These are phyloP conservation scores for Termitomyces sp. DNA, from an alignment of 768 basidiomycete genomes.

Conservation along the genomic window DNA sequence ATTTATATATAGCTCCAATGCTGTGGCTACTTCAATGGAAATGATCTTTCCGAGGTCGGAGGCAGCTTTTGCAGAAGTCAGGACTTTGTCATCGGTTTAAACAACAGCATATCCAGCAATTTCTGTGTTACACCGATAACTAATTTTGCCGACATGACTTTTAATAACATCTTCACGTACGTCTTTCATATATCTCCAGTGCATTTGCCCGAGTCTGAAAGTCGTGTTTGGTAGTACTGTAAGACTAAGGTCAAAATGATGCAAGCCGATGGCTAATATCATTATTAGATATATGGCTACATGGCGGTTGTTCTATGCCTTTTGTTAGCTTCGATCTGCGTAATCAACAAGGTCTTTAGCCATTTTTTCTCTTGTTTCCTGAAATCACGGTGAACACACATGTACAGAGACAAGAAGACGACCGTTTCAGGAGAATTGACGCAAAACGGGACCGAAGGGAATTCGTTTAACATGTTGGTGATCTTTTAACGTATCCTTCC, in stretches of 20 bases:
- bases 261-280: not conserved
- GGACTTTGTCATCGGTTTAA: slow-evolving; percentile 34
- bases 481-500: not conserved
- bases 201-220: not conserved
- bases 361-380: not conserved
- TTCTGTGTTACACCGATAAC: slow-evolving; percentile 75
- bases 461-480: slow-evolving; percentile 54
- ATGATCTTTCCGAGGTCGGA: slow-evolving; percentile 52
- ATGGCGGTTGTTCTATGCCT: slow-evolving; percentile 74
- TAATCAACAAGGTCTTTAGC: slow-evolving; percentile 69
- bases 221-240: slow-evolving; percentile 35
- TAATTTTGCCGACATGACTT: slow-evolving; percentile 57
- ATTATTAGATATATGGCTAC: slow-evolving; percentile 64
- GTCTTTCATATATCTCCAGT: slow-evolving; percentile 21
- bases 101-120: slow-evolving; percentile 33
- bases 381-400: not conserved
- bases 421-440: slow-evolving; percentile 87
- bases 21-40: slow-evolving; percentile 80
- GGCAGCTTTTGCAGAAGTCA: slow-evolving; percentile 51
- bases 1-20: slow-evolving; percentile 53
- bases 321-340: slow-evolving; percentile 76
- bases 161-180: slow-evolving; percentile 84
- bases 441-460: slow-evolving; percentile 82
- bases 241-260: slow-evolving; percentile 11
- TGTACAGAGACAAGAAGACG: slow-evolving; percentile 65